Conservation (phyloP, 2,329 filamentous ascomycete species). For the Exophiala sp. region DNA sequence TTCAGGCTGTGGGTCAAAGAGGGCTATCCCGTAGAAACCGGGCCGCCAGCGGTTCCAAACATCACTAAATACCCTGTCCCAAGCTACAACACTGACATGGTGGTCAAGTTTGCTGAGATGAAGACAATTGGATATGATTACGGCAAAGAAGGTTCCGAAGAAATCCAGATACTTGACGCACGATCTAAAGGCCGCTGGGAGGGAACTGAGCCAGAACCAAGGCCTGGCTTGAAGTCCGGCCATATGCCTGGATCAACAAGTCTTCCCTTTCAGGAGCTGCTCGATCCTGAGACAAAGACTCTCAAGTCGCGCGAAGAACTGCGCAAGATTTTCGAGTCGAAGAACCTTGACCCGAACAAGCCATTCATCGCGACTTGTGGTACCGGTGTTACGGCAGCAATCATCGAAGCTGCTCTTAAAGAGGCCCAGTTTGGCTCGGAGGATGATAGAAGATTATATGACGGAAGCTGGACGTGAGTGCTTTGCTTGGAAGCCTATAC, state of each 20-base stretch:
- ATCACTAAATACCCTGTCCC: conserved; percentile 43
- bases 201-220: conserved; percentile 77
- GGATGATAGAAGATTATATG: conserved; percentile 71
- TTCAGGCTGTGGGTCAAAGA: conserved; percentile 89
- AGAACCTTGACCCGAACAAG: conserved; percentile 69
- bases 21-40: conserved; percentile 74
- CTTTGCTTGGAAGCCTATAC: background rate
- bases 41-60: conserved; percentile 40
- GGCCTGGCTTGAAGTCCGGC: conserved; percentile 77
- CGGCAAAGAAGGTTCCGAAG: conserved; percentile 76
- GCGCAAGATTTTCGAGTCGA: conserved; percentile 68
- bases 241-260: conserved; percentile 87
- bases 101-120: conserved; percentile 77
- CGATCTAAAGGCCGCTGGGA: conserved; percentile 72
- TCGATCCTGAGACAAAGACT: conserved; percentile 77
- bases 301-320: conserved; percentile 68
- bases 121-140: conserved; percentile 67
- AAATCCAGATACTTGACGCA: conserved; percentile 84
- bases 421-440: conserved; percentile 67
- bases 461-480: conserved; percentile 95
- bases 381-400: conserved; percentile 86
- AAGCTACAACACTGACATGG: conserved; percentile 58
- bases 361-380: conserved; percentile 86
- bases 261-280: conserved; percentile 69
- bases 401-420: conserved; percentile 79